A percentile compares a stretch with the other conserved stretches of the same genome.
Evolutionary conservation across 208 protist genomes (phyloP).

Genomic region (Herpetomonas tarakana): DNA sequence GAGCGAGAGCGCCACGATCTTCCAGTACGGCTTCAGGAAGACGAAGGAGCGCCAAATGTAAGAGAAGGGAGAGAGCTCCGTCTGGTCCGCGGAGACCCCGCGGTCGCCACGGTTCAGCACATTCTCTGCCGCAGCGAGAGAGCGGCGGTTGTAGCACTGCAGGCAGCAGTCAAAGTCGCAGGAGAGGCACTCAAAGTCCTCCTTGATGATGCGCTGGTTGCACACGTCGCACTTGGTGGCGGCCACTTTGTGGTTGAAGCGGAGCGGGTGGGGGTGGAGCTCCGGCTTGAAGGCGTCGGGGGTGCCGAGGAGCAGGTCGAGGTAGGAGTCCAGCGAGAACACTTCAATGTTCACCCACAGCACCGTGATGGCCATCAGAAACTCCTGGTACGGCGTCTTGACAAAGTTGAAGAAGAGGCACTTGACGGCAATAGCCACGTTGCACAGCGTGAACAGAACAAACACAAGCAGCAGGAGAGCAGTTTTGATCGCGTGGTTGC

Average conservation of each 20-base stretch:
- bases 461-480: slow-evolving; percentile 25
- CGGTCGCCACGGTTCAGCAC: slow-evolving; percentile 19
- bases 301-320: slow-evolving; percentile 13
- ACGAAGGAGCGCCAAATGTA: slow-evolving; percentile 36
- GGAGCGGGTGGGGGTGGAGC: slow-evolving; percentile 39
- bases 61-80: slow-evolving; percentile 31
- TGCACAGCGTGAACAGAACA: slow-evolving; percentile 19
- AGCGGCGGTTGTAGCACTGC: slow-evolving; percentile 30
- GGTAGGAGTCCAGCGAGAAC: slow-evolving; percentile 30
- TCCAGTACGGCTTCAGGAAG: slow-evolving; percentile 39
- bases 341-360: slow-evolving; percentile 44
- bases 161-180: slow-evolving; percentile 56
- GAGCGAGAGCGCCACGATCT: slow-evolving; percentile 28
- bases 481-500: slow-evolving; percentile 21
- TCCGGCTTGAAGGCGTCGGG: slow-evolving; percentile 25
- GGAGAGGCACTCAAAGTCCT: slow-evolving; percentile 32
- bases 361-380: slow-evolving; percentile 39
- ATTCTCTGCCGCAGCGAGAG: slow-evolving; percentile 22
- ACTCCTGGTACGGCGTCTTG: slow-evolving; percentile 19
- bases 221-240: slow-evolving; percentile 47
- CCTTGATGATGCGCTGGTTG: slow-evolving; percentile 42
- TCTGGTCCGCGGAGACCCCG: slow-evolving; percentile 9
- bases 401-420: slow-evolving; percentile 11
- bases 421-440: slow-evolving; percentile 12
- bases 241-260: slow-evolving; percentile 33